Evolutionary conservation across 1,284 basidiomycete species (phyloP).

Genomic region (Heliocybe sulcata): DNA sequence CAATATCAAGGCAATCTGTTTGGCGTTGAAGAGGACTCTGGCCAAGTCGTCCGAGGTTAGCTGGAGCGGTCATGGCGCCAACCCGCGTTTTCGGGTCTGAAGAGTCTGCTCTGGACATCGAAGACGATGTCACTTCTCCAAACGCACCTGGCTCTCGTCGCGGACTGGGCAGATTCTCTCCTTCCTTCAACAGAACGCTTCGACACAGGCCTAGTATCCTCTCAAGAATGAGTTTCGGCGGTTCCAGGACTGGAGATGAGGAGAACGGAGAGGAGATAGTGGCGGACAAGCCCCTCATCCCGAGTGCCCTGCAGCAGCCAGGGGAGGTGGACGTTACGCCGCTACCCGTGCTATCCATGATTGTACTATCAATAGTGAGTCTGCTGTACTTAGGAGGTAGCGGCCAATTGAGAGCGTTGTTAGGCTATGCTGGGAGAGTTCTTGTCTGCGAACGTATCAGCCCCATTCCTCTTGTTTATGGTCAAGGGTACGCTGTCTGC

Average conservation of each 20-base stretch:
- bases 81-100: not conserved
- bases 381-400: not conserved
- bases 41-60: not conserved
- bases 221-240: not conserved
- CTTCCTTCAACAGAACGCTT: not conserved
- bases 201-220: not conserved
- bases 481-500: conserved; percentile 60
- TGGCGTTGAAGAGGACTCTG: not conserved
- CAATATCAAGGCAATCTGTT: no score
- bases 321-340: conserved; percentile 68
- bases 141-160: not conserved
- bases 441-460: conserved; percentile 84
- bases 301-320: conserved; percentile 61
- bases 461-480: conserved; percentile 89
- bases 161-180: not conserved
- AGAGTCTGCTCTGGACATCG: not conserved
- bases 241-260: not conserved
- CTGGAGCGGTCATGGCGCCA: not conserved
- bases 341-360: conserved; percentile 82
- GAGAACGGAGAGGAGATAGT: conserved; percentile 8
- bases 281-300: conserved; percentile 59
- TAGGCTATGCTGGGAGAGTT: conserved; percentile 93
- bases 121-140: not conserved
- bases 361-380: conserved; percentile 85
- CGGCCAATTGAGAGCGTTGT: not conserved